A percentile compares a stretch with the other conserved stretches of the same genome.
Evolutionary conservation across 768 basidiomycete genomes (phyloP).

Genomic region (Trichaptum fuscoviolaceum): DNA sequence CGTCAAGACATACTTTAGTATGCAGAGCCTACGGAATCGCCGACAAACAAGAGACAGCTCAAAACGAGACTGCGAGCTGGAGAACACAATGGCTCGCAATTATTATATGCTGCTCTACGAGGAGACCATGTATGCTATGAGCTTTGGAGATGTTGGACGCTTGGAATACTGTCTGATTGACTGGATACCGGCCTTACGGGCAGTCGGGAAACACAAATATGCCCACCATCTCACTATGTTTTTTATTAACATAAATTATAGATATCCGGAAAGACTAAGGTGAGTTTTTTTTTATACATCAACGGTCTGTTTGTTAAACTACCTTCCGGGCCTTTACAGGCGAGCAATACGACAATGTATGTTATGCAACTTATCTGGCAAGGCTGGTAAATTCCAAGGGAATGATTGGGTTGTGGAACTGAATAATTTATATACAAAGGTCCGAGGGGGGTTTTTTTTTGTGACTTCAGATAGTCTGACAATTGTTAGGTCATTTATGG

Average conservation of each 20-base stretch:
- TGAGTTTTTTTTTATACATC: too few relatives aligned
- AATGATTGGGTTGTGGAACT: conserved; percentile 38
- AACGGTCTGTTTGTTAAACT: too few relatives aligned
- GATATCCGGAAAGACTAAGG: conserved; percentile 20
- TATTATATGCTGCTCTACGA: conserved; percentile 36
- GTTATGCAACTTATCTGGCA: conserved; percentile 32
- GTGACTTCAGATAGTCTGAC: not conserved
- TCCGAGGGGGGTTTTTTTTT: too few relatives aligned
- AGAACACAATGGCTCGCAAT: conserved; percentile 30
- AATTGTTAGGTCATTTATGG: conserved; percentile 17
- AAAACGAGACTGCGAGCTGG: conserved; percentile 25
- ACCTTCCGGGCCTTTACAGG: too few relatives aligned
- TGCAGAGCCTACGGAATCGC: conserved; percentile 1
- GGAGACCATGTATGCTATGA: conserved; percentile 31
- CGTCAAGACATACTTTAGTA: conserved; percentile 17
- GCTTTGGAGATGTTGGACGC: conserved; percentile 28
- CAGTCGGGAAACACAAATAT: conserved; percentile 31
- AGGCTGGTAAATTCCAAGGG: conserved; percentile 22
- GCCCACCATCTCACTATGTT: conserved; percentile 13
- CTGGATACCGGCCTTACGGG: conserved; percentile 27
- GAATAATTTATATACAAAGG: conserved; percentile 39
- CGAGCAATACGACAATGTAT: conserved; percentile 16
- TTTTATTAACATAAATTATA: conserved; percentile 17
- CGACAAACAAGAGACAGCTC: not conserved
- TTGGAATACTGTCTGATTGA: conserved; percentile 22